Base-by-base conservation (phyloP, 805 yeast species). In the Teunomyces cretensis region DNA sequence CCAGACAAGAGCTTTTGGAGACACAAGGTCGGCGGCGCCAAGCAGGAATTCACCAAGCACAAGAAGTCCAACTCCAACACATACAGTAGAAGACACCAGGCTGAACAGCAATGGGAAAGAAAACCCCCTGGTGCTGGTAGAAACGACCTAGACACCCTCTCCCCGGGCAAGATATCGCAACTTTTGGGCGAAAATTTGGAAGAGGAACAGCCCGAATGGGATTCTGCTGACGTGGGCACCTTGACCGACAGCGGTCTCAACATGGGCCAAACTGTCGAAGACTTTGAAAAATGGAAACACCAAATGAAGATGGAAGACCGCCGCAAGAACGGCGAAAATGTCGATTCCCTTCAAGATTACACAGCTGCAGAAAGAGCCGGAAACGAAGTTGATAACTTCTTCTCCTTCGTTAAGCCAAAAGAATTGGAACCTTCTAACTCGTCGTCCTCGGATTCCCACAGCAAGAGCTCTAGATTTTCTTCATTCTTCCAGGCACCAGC, bases 251-350 rank as follows among this genome's bases (percentile, higher is more conserved):
- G 38, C 11, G 41, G 33, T 15, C 58, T 51, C 40, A 55, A 56
- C 56, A 74, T 61, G 64, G 84, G 84, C 15, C 76, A 71, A 43
- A 74, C 83, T 0, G 76, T 77, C 2, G 75, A 76, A 43, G 85
- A 80, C 49, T 80, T 80, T 53, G 86, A 80, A 55, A 71, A 67
- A 48, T 80, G 85, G 85, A 78, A 79, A 58, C 60, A 73, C 40
- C 70, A 68, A 48, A 76, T 78, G 83, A 71, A 70, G 48, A 60
- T 70, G 39, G 79, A 78, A 54, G 80, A 79, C 32, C 70, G 70
- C 30, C 70, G 65, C 48, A 67, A 72, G 52, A 70, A 74, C 39
- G 80, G 79, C 4, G 44, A 46, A 7, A 45, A 30, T 12, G 5
- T 19, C 9, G 35, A 24, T 14, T 22, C 13, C 8, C 6, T n/a